These are phyloP conservation scores for Rhizopogon salebrosus DNA, from an alignment of 768 basidiomycete species.

Conservation along the genomic window DNA sequence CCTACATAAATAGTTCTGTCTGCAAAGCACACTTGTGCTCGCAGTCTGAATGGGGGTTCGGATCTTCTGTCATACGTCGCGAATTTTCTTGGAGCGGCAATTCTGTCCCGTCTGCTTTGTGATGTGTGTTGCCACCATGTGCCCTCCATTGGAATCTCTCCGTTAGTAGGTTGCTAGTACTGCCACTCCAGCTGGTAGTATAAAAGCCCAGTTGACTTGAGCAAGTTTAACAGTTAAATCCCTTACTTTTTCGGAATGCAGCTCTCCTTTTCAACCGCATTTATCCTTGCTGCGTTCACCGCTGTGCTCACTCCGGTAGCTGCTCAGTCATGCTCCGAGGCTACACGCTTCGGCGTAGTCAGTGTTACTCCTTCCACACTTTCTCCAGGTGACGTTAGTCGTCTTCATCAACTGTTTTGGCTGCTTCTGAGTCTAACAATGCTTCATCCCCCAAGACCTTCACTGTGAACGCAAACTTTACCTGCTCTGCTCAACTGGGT, in stretches of 20 bases:
- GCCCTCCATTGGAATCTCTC: not conserved
- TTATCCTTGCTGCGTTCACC: constrained; percentile 9
- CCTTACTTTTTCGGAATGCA: constrained; percentile 10
- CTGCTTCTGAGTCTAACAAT: constrained; percentile 2
- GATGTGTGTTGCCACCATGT: not conserved
- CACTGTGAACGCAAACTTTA: constrained; percentile 18
- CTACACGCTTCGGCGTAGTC: constrained; percentile 15
- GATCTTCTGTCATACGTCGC: not conserved
- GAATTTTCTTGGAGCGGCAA: not conserved
- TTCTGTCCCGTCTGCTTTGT: not conserved
- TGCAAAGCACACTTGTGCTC: not conserved
- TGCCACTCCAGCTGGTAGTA: not conserved
- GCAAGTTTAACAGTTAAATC: not conserved
- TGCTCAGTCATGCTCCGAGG: constrained; percentile 19
- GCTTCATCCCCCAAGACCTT: constrained; percentile 9
- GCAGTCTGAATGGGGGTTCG: not conserved
- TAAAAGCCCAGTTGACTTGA: not conserved
- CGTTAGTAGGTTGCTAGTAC: not conserved
- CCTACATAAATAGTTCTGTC: too few relatives aligned
- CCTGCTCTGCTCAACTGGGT: constrained; percentile 19
- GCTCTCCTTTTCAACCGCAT: constrained; percentile 7
- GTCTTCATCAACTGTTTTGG: not conserved
- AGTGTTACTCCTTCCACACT: constrained; percentile 15
- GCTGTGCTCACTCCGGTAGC: constrained; percentile 14
- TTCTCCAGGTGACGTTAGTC: constrained; percentile 19